Evolutionary conservation across 2,329 filamentous ascomycete species (phyloP).

Genomic region (Fusarium robinianum): DNA sequence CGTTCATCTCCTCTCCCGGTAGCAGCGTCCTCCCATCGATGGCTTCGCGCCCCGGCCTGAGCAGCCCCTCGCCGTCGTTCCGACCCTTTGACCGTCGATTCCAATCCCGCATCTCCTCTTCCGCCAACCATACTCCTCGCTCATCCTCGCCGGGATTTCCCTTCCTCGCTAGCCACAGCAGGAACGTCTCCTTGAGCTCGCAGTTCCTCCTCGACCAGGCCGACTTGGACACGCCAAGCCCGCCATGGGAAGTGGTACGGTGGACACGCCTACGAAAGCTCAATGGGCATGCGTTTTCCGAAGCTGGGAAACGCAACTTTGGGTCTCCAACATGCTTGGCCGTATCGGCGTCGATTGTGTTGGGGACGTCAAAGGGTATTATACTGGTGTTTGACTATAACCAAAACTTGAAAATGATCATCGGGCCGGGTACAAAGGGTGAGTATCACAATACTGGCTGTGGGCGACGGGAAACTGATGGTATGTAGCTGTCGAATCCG

Average conservation of each 20-base stretch:
- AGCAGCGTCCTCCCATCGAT: slow-evolving; percentile 74
- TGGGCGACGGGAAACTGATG: slow-evolving; percentile 38
- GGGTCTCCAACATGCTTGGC: slow-evolving; percentile 87
- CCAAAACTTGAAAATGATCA: slow-evolving; percentile 90
- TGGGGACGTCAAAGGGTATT: slow-evolving; percentile 93
- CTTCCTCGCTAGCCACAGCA: slow-evolving; percentile 75
- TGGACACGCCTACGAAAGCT: slow-evolving; percentile 95
- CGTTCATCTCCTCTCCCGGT: slow-evolving; percentile 66
- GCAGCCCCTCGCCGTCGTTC: slow-evolving; percentile 78
- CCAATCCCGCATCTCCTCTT: slow-evolving; percentile 77
- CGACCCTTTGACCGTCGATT: slow-evolving; percentile 95
- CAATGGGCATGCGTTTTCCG: slow-evolving; percentile 87
- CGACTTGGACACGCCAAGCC: slow-evolving; percentile 71
- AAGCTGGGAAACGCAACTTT: slow-evolving; percentile 89
- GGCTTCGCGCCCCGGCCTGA: slow-evolving; percentile 66
- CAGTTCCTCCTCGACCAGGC: slow-evolving; percentile 65
- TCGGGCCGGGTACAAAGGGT: slow-evolving; percentile 92
- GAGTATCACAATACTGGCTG: slow-evolving; percentile 30
- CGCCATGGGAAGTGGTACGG: slow-evolving; percentile 94
- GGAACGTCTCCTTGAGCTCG: slow-evolving; percentile 78
- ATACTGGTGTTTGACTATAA: slow-evolving; percentile 97
- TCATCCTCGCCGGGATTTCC: slow-evolving; percentile 78
- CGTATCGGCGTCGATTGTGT: slow-evolving; percentile 83
- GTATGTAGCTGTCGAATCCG: slow-evolving; percentile 79
- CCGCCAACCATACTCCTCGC: slow-evolving; percentile 61